phyloP scores from a whole-genome alignment of 2,329 filamentous ascomycete species.

The Zopfia rhizophila region DNA sequence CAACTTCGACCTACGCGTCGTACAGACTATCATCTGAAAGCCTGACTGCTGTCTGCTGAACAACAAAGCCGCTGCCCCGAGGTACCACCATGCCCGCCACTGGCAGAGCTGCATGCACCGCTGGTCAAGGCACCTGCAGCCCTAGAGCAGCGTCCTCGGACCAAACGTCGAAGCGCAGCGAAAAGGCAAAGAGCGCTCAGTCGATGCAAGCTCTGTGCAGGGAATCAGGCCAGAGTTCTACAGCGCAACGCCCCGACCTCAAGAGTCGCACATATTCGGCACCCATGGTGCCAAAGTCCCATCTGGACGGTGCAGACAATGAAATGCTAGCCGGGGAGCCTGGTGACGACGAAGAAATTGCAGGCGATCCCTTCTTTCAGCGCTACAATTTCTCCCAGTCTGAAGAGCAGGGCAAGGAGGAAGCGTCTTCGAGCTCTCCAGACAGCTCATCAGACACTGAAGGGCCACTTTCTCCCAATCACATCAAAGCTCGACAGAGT shows the following conservation, averaged over 20 bases:
- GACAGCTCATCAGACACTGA: constrained; percentile 51
- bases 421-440: constrained; percentile 34
- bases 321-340: constrained; percentile 72
- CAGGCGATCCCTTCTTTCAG: constrained; percentile 54
- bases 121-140: constrained; percentile 10
- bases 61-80: background rate
- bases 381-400: constrained; percentile 49
- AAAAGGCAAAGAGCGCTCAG: constrained; percentile 40
- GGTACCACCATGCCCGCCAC: constrained; percentile 22
- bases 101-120: constrained; percentile 20
- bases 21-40: constrained; percentile 24
- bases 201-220: constrained; percentile 33
- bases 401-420: constrained; percentile 31
- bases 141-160: constrained; percentile 18
- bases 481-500: constrained; percentile 37
- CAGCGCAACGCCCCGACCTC: constrained; percentile 39
- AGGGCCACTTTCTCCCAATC: constrained; percentile 50
- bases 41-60: constrained; percentile 21
- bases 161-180: constrained; percentile 28
- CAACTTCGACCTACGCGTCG: constrained; percentile 32
- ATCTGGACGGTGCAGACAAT: constrained; percentile 26
- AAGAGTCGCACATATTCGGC: constrained; percentile 52
- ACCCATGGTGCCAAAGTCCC: constrained; percentile 43
- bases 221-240: constrained; percentile 26
- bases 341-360: constrained; percentile 55